Percentiles rank a stretch among this genome's conserved stretches.
Evolutionary conservation across 768 basidiomycete species (phyloP).

Genomic region (Kwoniella dejecticola): DNA sequence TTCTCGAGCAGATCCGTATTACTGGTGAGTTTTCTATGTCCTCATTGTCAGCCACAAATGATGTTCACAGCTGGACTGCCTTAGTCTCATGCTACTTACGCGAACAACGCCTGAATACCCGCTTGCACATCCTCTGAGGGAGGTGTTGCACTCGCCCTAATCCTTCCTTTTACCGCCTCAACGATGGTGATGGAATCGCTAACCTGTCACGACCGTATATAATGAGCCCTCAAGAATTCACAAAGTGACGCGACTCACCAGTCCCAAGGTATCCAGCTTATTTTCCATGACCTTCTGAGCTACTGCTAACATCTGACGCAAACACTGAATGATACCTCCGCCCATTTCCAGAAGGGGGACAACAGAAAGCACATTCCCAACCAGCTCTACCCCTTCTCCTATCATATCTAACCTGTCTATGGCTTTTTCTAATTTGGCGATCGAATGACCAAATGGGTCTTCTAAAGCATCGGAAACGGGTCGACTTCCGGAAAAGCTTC

Average conservation of each 20-base stretch:
- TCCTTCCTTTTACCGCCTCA: constrained; percentile 1
- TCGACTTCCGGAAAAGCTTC: neutral
- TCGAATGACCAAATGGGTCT: constrained; percentile 1
- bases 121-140: constrained; percentile 4
- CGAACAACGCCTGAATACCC: constrained; percentile 5
- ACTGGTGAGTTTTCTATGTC: constrained; percentile 2
- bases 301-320: constrained; percentile 3
- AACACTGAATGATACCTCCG: neutral
- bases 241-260: constrained; percentile 8
- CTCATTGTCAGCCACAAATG: too few relatives aligned
- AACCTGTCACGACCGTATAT: too few relatives aligned
- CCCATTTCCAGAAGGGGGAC: constrained; percentile 7
- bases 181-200: constrained; percentile 18
- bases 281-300: constrained; percentile 5
- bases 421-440: constrained; percentile 5
- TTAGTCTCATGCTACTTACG: neutral
- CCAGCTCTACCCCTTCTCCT: constrained; percentile 1
- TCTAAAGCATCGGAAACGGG: neutral
- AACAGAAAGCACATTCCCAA: neutral
- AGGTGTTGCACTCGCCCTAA: neutral
- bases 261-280: constrained; percentile 12
- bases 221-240: neutral
- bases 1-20: constrained; percentile 9
- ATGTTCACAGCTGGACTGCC: neutral
- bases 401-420: constrained; percentile 1